Conservation (phyloP, 2,329 filamentous ascomycete genomes). For the Fusarium heterosporum region DNA sequence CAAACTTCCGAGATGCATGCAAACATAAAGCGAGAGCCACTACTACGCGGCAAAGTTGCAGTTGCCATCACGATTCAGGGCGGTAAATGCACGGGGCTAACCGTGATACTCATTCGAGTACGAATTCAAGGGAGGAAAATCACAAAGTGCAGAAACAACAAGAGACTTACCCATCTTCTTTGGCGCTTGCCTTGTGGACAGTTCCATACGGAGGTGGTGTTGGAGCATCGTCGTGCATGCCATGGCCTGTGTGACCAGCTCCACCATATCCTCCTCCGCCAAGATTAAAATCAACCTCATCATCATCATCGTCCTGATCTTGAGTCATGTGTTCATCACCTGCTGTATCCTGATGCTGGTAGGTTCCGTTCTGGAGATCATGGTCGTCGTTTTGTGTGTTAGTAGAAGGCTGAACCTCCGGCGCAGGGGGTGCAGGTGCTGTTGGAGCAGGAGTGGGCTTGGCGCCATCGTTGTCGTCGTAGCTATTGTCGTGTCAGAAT, state of each 20-base stretch:
- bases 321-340: conserved; percentile 59
- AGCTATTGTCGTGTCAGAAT: conserved; percentile 57
- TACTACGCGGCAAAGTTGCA: conserved; percentile 34
- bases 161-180: conserved; percentile 59
- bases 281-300: conserved; percentile 70
- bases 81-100: conserved; percentile 27
- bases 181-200: conserved; percentile 72
- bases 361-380: conserved; percentile 38
- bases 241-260: conserved; percentile 49
- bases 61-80: conserved; percentile 37
- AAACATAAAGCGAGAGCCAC: conserved; percentile 39
- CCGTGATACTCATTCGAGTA: conserved; percentile 21
- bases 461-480: conserved; percentile 71
- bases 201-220: conserved; percentile 51
- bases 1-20: conserved; percentile 42
- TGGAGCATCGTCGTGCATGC: conserved; percentile 48
- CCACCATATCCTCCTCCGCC: conserved; percentile 54
- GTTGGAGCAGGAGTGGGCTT: conserved; percentile 54
- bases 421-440: conserved; percentile 44
- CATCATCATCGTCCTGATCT: conserved; percentile 64
- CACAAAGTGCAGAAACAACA: conserved; percentile 38
- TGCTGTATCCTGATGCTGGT: conserved; percentile 38
- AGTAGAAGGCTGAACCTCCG: conserved; percentile 44
- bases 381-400: conserved; percentile 44
- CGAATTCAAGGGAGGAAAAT: conserved; percentile 35